Conservation (phyloP, 2,329 filamentous ascomycete genomes). For the Orbilia quercus region DNA sequence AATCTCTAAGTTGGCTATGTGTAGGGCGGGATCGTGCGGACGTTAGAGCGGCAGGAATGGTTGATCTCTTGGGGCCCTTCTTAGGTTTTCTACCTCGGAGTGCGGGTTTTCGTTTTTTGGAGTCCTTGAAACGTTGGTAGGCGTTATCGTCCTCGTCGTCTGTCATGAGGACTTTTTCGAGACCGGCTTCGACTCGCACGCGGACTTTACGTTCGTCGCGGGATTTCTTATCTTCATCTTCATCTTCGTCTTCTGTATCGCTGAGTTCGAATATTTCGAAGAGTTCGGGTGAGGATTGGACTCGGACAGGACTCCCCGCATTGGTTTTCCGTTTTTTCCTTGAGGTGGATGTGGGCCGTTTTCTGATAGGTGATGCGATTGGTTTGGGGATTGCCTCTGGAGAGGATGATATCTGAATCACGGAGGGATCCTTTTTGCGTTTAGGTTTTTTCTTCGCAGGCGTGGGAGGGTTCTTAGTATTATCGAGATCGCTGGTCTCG, state of each 20-base stretch:
- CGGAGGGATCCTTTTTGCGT: conserved; percentile 40
- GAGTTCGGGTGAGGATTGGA: background rate
- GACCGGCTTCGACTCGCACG: conserved; percentile 29
- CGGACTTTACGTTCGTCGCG: conserved; percentile 29
- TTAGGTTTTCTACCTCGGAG: conserved; percentile 58
- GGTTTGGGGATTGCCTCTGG: conserved; percentile 32
- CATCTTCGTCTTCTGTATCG: conserved; percentile 13
- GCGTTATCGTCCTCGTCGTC: conserved; percentile 71
- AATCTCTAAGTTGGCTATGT: conserved; percentile 56
- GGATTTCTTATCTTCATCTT: conserved; percentile 17
- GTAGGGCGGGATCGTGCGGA: conserved; percentile 29
- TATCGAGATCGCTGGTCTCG: conserved; percentile 48
- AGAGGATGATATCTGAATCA: conserved; percentile 43
- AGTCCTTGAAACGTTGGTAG: conserved; percentile 68
- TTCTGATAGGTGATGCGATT: conserved; percentile 11
- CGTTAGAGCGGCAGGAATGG: conserved; percentile 50
- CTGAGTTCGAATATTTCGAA: background rate
- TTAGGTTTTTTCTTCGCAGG: conserved; percentile 6
- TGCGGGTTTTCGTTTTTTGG: conserved; percentile 67
- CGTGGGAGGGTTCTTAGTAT: conserved; percentile 13
- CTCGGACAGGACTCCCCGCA: background rate
- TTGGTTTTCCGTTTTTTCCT: conserved; percentile 30
- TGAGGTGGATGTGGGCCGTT: background rate
- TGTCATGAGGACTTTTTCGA: conserved; percentile 59
- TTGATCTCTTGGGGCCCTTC: conserved; percentile 58